Conservation (phyloP, 306 rosid species). For the Fragaria nilgerrensis region DNA sequence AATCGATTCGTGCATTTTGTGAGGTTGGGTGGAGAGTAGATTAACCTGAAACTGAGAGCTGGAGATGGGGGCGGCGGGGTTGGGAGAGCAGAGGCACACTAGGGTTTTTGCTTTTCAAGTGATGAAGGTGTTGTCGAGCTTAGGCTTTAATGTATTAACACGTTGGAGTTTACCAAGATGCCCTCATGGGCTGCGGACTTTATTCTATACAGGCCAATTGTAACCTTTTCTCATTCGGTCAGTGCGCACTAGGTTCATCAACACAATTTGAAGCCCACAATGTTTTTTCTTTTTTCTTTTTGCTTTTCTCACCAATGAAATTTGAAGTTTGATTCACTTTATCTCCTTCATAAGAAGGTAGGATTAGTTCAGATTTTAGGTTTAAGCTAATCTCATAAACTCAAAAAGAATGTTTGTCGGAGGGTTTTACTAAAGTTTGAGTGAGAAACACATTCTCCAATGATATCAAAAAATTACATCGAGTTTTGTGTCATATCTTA, state of each 20-base stretch:
- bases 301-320: no score
- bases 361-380: no score
- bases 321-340: no score
- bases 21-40: not conserved
- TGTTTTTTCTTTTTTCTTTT: no score
- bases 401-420: no score
- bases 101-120: not conserved
- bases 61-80: not conserved
- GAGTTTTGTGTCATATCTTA: no score
- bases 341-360: no score
- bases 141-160: not conserved
- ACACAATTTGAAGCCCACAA: not conserved
- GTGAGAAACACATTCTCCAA: no score
- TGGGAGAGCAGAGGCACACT: not conserved
- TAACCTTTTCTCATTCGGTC: not conserved
- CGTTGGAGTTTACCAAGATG: not conserved
- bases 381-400: no score
- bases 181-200: not conserved
- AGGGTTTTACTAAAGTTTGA: no score
- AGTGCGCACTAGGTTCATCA: not conserved
- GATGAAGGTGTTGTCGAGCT: not conserved
- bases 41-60: slow-evolving; percentile 13
- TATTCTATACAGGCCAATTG: not conserved
- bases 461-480: no score
- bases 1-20: not conserved